phyloP scores from a whole-genome alignment of 257 asterid genomes.

The Cynanchum wilfordii region DNA sequence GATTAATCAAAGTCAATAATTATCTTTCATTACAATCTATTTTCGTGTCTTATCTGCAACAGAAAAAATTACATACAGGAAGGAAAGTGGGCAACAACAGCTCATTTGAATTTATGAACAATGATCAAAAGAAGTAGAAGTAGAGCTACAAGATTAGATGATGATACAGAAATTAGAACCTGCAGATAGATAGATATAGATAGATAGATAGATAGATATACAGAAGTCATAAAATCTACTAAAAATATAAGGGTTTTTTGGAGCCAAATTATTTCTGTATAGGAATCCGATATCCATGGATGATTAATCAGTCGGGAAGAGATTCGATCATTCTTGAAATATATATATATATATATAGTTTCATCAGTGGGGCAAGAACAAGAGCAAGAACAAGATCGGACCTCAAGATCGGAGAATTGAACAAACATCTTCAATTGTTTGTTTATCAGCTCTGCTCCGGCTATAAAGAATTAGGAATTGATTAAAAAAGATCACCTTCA shows the following conservation, averaged over 20 bases:
- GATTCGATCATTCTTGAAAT: slow-evolving; percentile 8
- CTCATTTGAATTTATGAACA: slow-evolving; percentile 12
- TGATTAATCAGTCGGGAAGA: neutral
- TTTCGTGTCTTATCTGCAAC: slow-evolving; percentile 2
- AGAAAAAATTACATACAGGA: slow-evolving; percentile 1
- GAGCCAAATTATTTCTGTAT: slow-evolving; percentile 27
- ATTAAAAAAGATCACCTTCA: neutral
- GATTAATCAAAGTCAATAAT: too few relatives aligned
- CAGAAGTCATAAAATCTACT: slow-evolving; percentile 33
- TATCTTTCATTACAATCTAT: slow-evolving; percentile 30
- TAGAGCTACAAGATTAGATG: slow-evolving; percentile 18
- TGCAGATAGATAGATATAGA: slow-evolving; percentile 11
- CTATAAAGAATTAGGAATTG: slow-evolving; percentile 19
- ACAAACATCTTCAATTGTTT: slow-evolving; percentile 11
- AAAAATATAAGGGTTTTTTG: slow-evolving; percentile 1
- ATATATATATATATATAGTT: neutral
- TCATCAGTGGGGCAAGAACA: slow-evolving; percentile 17
- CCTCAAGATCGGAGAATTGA: neutral
- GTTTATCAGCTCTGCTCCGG: slow-evolving; percentile 3
- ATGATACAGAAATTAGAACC: slow-evolving; percentile 38
- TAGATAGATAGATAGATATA: neutral
- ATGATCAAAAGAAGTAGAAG: slow-evolving; percentile 7
- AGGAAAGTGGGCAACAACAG: neutral
- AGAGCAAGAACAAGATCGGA: too few relatives aligned
- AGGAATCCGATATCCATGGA: neutral